These are phyloP conservation scores for Pontederia paniculata DNA, from an alignment of 176 grass and related monocot species.

Conservation along the genomic window DNA sequence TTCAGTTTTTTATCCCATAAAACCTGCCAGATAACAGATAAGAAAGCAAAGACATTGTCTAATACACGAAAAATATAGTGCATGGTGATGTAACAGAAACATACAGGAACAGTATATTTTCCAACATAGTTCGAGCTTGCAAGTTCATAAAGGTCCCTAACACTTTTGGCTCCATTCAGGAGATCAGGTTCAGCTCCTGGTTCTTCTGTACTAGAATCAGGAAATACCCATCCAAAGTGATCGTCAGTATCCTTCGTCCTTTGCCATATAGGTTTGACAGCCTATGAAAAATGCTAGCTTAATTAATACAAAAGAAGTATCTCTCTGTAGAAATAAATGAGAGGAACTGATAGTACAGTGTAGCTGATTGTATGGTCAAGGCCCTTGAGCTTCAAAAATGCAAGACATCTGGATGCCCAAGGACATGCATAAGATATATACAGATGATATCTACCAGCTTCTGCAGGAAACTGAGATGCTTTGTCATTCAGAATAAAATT, in stretches of 20 bases:
- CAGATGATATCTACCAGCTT: constrained; percentile 72
- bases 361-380: constrained; percentile 55
- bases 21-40: constrained; percentile 29
- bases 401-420: constrained; percentile 84
- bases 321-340: background rate
- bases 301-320: background rate
- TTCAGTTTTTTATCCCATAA: constrained; percentile 89
- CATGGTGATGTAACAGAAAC: constrained; percentile 9
- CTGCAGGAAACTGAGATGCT: constrained; percentile 50
- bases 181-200: constrained; percentile 53
- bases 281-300: constrained; percentile 13
- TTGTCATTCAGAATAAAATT: constrained; percentile 58
- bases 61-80: background rate
- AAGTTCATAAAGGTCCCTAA: constrained; percentile 74
- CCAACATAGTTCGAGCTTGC: constrained; percentile 67
- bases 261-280: constrained; percentile 79
- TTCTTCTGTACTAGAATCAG: constrained; percentile 42
- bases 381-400: constrained; percentile 87
- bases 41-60: background rate
- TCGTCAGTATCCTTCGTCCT: constrained; percentile 68
- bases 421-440: constrained; percentile 96
- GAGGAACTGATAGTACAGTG: constrained; percentile 30
- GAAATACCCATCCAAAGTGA: constrained; percentile 84
- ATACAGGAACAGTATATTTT: constrained; percentile 78
- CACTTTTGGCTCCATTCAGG: constrained; percentile 50